phyloP scores from a whole-genome alignment of 345 rosid species.

The Gossypium ekmanianum region DNA sequence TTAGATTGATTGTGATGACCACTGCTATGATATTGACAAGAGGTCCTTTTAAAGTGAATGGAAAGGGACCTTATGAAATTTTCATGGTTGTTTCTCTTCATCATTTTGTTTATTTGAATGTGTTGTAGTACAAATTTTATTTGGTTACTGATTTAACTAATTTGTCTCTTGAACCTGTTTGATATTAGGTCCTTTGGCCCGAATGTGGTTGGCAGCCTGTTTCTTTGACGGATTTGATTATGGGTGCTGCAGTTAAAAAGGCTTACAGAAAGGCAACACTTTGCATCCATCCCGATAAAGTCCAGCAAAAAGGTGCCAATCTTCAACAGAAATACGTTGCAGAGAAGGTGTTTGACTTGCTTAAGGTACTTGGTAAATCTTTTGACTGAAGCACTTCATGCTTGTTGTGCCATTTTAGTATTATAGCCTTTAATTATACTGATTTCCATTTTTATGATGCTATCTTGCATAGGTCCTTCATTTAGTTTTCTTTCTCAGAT shows the following conservation, averaged over 20 bases:
- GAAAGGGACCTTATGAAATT: background rate
- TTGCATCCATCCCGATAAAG: conserved; percentile 98
- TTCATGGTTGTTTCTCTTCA: background rate
- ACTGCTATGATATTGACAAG: background rate
- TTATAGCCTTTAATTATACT: background rate
- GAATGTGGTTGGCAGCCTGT: conserved; percentile 98
- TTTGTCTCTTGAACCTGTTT: conserved; percentile 6
- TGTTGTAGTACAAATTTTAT: background rate
- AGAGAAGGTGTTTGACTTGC: conserved; percentile 95
- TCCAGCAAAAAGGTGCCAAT: conserved; percentile 94
- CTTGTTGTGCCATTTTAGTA: background rate
- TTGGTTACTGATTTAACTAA: background rate
- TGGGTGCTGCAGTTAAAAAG: conserved; percentile 77
- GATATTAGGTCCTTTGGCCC: conserved; percentile 92
- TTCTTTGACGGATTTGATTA: conserved; percentile 85
- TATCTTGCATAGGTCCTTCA: background rate
- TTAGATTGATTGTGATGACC: background rate
- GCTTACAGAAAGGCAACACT: conserved; percentile 83
- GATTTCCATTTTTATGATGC: background rate
- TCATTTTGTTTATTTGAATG: conserved; percentile 1
- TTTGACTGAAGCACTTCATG: background rate
- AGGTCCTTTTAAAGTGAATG: no score
- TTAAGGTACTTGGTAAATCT: conserved; percentile 53
- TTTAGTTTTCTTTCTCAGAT: background rate
- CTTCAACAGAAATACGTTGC: conserved; percentile 95